Percentiles rank a stretch among this genome's conserved stretches.
Conservation (phyloP, 2,329 filamentous ascomycete species). For the Sclerotinia sclerotiorum region DNA sequence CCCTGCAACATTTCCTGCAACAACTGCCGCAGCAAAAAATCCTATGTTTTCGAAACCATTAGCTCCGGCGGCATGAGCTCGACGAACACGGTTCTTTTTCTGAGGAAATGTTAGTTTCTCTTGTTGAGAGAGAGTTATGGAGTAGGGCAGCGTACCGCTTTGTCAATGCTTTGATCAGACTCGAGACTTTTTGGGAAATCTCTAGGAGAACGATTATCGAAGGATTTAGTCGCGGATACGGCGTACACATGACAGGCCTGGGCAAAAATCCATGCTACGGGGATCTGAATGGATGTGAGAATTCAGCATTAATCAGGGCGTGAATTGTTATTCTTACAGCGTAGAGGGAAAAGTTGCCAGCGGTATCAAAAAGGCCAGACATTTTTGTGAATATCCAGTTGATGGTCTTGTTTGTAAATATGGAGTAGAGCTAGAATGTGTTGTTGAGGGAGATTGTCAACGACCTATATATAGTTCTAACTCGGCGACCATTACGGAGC, state of each 20-base stretch:
- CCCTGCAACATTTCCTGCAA: slow-evolving; percentile 43
- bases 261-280: slow-evolving; percentile 6
- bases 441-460: background rate
- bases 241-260: background rate
- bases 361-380: background rate
- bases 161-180: background rate
- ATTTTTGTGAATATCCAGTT: background rate
- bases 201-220: slow-evolving; percentile 4
- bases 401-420: background rate
- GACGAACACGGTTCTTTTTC: slow-evolving; percentile 41
- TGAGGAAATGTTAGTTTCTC: slow-evolving; percentile 6
- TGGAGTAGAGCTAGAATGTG: background rate
- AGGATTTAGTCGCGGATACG: background rate
- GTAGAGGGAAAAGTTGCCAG: slow-evolving; percentile 12
- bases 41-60: slow-evolving; percentile 46
- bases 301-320: background rate
- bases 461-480: too few relatives aligned
- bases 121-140: rapidly evolving
- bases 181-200: background rate
- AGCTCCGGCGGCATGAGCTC: slow-evolving; percentile 42
- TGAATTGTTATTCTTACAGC: background rate
- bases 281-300: background rate
- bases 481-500: too few relatives aligned
- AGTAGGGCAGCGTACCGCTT: background rate
- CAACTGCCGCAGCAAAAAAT: slow-evolving; percentile 43